These are phyloP conservation scores for Boletus barrowsii DNA, from an alignment of 768 basidiomycete genomes.

Conservation along the genomic window DNA sequence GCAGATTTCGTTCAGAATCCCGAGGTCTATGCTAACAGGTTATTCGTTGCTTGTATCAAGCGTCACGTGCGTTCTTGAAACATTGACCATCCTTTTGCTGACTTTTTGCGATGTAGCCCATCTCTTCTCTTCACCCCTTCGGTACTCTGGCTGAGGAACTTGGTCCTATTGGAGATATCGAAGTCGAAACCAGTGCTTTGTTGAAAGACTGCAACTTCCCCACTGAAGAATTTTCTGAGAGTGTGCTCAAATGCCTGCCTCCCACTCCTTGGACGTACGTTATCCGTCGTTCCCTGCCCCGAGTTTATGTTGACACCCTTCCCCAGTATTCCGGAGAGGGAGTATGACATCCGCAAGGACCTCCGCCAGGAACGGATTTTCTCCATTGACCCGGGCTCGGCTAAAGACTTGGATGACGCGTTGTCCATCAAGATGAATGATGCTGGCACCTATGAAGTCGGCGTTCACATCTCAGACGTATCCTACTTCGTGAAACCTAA, in stretches of 20 bases:
- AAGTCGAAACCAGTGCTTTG: slow-evolving; percentile 95
- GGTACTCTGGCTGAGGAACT: slow-evolving; percentile 97
- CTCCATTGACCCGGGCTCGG: slow-evolving; percentile 87
- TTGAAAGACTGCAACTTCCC: slow-evolving; percentile 99
- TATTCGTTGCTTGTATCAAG: slow-evolving; percentile 98
- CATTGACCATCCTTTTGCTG: slow-evolving; percentile 11
- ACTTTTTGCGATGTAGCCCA: slow-evolving; percentile 51
- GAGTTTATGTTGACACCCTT: slow-evolving; percentile 9
- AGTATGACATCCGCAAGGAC: slow-evolving; percentile 86
- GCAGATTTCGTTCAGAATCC: slow-evolving; percentile 94
- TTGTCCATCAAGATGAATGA: slow-evolving; percentile 85
- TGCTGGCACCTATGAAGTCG: slow-evolving; percentile 89
- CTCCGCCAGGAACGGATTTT: slow-evolving; percentile 82
- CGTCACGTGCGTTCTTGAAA: slow-evolving; percentile 69
- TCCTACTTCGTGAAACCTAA: slow-evolving; percentile 93
- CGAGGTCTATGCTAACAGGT: slow-evolving; percentile 82
- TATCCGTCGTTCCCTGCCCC: neutral
- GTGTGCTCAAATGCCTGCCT: slow-evolving; percentile 92
- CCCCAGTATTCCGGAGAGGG: slow-evolving; percentile 79
- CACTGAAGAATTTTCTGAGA: slow-evolving; percentile 93
- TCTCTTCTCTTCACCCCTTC: slow-evolving; percentile 97
- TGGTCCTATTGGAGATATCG: slow-evolving; percentile 96
- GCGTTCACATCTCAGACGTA: slow-evolving; percentile 95
- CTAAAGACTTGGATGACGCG: slow-evolving; percentile 95
- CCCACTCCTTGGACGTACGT: slow-evolving; percentile 91